Percentiles rank a stretch among this genome's conserved stretches.
These are phyloP conservation scores for Carex pumila DNA, from an alignment of 176 grass and related monocot genomes.

Conservation along the genomic window DNA sequence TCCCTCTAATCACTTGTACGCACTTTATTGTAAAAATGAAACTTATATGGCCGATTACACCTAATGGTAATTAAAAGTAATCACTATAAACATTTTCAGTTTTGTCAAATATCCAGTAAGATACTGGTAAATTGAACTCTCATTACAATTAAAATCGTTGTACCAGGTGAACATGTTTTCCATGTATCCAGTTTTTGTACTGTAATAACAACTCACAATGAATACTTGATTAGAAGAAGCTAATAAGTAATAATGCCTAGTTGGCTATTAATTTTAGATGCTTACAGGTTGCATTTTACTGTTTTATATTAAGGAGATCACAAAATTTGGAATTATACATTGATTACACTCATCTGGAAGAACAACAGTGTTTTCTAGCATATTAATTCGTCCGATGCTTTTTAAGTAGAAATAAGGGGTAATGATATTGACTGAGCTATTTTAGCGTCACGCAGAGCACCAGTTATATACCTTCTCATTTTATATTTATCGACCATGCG, in stretches of 20 bases:
- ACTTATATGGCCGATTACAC: background rate
- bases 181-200: background rate
- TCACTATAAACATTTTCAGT: too few species aligned
- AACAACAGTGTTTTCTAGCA: background rate
- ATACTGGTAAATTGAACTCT: background rate
- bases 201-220: background rate
- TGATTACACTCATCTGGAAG: background rate
- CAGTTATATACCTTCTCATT: too few species aligned
- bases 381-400: background rate
- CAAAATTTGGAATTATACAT: too few species aligned
- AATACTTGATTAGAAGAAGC: background rate
- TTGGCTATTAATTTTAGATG: background rate
- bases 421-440: background rate
- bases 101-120: background rate
- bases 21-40: background rate
- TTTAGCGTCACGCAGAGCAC: too few species aligned
- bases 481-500: too few species aligned
- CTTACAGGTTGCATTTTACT: background rate
- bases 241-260: background rate
- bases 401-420: background rate
- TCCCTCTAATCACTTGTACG: too few species aligned
- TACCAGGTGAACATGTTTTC: background rate
- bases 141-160: background rate
- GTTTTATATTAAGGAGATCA: background rate
- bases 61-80: background rate